A percentile compares a stretch with the other conserved stretches of the same genome.
These are phyloP conservation scores for Auricularia cornea DNA, from an alignment of 768 basidiomycete species.

Conservation along the genomic window DNA sequence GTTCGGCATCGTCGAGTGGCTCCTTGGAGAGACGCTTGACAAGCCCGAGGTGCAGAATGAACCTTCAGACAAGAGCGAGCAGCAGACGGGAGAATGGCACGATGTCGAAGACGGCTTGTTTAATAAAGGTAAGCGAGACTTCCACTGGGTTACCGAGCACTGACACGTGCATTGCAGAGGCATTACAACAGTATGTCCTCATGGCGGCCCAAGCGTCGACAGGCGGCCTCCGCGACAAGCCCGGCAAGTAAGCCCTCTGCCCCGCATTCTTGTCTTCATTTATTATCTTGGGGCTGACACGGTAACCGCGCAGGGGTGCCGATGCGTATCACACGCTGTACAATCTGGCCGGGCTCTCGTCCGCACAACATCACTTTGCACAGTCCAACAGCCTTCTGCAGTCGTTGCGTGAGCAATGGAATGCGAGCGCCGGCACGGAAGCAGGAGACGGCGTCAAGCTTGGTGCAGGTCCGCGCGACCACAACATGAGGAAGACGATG, in stretches of 20 bases:
- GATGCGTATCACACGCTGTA: constrained; percentile 95
- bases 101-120: constrained; percentile 58
- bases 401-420: constrained; percentile 35
- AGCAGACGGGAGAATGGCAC: constrained; percentile 46
- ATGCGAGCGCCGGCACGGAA: not conserved
- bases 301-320: constrained; percentile 43
- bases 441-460: not conserved
- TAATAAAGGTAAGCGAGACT: constrained; percentile 34
- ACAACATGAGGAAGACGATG: constrained; percentile 33
- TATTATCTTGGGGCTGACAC: too few relatives aligned
- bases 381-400: constrained; percentile 33
- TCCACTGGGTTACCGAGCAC: not conserved
- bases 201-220: constrained; percentile 77
- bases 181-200: constrained; percentile 81
- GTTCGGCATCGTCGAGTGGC: constrained; percentile 65
- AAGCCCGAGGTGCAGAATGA: not conserved
- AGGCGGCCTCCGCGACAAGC: constrained; percentile 91
- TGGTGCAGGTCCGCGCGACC: constrained; percentile 11
- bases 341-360: constrained; percentile 82
- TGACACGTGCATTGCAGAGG: constrained; percentile 24
- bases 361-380: constrained; percentile 72
- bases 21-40: constrained; percentile 19
- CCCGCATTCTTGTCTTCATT: too few relatives aligned
- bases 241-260: constrained; percentile 47
- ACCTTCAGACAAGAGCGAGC: constrained; percentile 6